A percentile compares a stretch with the other conserved stretches of the same genome.
Conservation (phyloP, 768 basidiomycete genomes). For the Kwoniella sp. region DNA sequence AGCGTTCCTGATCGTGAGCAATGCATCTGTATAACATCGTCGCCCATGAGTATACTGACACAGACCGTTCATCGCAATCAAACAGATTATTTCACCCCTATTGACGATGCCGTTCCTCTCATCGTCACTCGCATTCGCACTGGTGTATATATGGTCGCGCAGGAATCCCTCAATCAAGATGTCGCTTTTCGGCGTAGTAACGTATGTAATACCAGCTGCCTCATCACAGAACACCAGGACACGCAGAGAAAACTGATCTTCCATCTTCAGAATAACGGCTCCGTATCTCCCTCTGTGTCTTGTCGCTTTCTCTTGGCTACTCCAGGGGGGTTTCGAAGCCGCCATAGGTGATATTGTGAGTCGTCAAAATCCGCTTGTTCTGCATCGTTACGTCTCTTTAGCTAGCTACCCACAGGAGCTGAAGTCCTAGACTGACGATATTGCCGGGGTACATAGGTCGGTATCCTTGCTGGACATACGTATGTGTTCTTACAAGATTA, state of each 20-base stretch:
- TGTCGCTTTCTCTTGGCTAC: constrained; percentile 70
- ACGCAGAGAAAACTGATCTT: not conserved
- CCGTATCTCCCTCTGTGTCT: constrained; percentile 93
- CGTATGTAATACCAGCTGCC: constrained; percentile 52
- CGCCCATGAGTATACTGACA: not conserved
- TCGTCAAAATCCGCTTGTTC: too few species aligned
- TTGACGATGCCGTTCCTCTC: constrained; percentile 93
- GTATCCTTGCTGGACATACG: constrained; percentile 52
- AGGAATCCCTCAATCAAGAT: constrained; percentile 94
- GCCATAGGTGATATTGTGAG: constrained; percentile 53
- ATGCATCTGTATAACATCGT: not conserved
- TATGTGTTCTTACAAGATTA: constrained; percentile 55
- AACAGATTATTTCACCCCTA: constrained; percentile 75
- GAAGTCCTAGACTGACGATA: not conserved
- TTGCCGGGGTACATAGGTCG: constrained; percentile 39
- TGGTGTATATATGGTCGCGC: constrained; percentile 96
- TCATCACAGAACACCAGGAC: too few species aligned
- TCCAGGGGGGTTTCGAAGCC: constrained; percentile 51
- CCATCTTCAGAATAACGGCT: constrained; percentile 68
- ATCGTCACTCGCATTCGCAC: constrained; percentile 86
- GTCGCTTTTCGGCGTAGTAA: constrained; percentile 90
- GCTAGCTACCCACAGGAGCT: not conserved
- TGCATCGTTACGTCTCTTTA: too few species aligned
- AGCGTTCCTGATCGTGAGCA: constrained; percentile 77
- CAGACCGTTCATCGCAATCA: not conserved